Evolutionary conservation across 1,284 basidiomycete genomes (phyloP).

Genomic region (Ceratobasidium sp.): DNA sequence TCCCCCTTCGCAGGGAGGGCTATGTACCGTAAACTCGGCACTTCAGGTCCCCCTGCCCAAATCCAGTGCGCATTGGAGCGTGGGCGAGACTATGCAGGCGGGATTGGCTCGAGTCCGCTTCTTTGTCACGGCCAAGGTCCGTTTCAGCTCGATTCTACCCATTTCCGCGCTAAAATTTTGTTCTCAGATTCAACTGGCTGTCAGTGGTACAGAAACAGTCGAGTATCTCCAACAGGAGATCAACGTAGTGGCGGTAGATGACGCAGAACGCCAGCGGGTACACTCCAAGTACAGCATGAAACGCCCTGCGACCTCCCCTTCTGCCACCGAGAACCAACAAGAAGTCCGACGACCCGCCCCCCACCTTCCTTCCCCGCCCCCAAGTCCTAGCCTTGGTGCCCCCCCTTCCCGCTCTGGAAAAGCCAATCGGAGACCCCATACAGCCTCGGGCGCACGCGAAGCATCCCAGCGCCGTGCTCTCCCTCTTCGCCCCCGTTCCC

Average conservation of each 20-base stretch:
- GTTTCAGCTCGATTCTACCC: constrained; percentile 44
- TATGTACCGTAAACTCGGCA: constrained; percentile 70
- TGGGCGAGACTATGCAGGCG: constrained; percentile 77
- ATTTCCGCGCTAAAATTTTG: background rate
- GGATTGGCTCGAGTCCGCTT: constrained; percentile 74
- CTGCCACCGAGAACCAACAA: constrained; percentile 28
- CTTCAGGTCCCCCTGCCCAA: constrained; percentile 77
- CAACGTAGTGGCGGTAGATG: constrained; percentile 71
- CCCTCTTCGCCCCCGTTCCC: constrained; percentile 37
- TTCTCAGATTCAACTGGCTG: constrained; percentile 6
- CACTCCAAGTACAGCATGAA: constrained; percentile 65
- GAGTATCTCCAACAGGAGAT: constrained; percentile 76
- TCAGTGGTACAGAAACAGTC: constrained; percentile 55
- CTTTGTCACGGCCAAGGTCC: constrained; percentile 73
- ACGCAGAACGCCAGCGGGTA: constrained; percentile 73
- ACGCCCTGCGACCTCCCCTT: constrained; percentile 28
- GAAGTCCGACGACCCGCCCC: constrained; percentile 12
- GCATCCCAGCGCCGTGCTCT: constrained; percentile 29
- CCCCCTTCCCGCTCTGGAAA: constrained; percentile 16
- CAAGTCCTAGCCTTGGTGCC: constrained; percentile 26
- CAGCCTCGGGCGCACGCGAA: constrained; percentile 38
- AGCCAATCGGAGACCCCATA: constrained; percentile 38
- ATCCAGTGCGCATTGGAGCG: constrained; percentile 70
- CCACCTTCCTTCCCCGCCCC: constrained; percentile 41
- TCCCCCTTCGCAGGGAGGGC: constrained; percentile 59